Evolutionary conservation across 768 basidiomycete species (phyloP).

Genomic region (Floccularia luteovirens): DNA sequence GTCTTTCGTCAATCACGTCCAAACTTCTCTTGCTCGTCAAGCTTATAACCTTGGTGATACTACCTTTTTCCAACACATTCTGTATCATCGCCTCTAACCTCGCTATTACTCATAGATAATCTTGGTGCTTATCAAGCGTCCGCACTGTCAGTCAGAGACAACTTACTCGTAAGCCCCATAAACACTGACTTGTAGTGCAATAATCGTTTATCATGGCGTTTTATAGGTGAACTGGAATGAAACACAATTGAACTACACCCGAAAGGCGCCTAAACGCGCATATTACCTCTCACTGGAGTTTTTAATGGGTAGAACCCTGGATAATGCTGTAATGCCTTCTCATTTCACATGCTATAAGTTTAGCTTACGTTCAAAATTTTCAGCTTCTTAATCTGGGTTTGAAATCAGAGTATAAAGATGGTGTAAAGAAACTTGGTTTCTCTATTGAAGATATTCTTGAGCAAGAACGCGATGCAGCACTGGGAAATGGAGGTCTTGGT

Average conservation of each 20-base stretch:
- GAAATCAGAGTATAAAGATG: conserved; percentile 64
- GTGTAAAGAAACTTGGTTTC: conserved; percentile 79
- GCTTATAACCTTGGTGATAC: conserved; percentile 73
- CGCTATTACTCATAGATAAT: conserved; percentile 37
- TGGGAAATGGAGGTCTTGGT: conserved; percentile 94
- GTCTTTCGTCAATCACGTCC: conserved; percentile 76
- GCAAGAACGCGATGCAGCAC: conserved; percentile 87
- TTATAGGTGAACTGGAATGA: conserved; percentile 77
- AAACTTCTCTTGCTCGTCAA: conserved; percentile 86
- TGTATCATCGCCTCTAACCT: not conserved
- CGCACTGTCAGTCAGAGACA: conserved; percentile 82
- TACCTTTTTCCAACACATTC: not conserved
- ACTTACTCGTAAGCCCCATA: conserved; percentile 56
- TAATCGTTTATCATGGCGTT: conserved; percentile 5
- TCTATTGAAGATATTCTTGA: conserved; percentile 81
- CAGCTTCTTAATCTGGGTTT: conserved; percentile 85
- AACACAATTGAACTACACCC: conserved; percentile 68
- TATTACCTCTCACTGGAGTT: conserved; percentile 97
- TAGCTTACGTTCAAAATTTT: conserved; percentile 4
- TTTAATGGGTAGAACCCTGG: conserved; percentile 75
- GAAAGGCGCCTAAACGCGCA: conserved; percentile 81
- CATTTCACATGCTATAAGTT: conserved; percentile 9
- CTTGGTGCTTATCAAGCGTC: conserved; percentile 90
- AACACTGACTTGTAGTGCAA: conserved; percentile 1
- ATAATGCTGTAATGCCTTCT: conserved; percentile 47